A percentile compares a stretch with the other conserved stretches of the same genome.
phyloP scores from a whole-genome alignment of 352 stramenopile genomes.

The Phytophthora crassamura region DNA sequence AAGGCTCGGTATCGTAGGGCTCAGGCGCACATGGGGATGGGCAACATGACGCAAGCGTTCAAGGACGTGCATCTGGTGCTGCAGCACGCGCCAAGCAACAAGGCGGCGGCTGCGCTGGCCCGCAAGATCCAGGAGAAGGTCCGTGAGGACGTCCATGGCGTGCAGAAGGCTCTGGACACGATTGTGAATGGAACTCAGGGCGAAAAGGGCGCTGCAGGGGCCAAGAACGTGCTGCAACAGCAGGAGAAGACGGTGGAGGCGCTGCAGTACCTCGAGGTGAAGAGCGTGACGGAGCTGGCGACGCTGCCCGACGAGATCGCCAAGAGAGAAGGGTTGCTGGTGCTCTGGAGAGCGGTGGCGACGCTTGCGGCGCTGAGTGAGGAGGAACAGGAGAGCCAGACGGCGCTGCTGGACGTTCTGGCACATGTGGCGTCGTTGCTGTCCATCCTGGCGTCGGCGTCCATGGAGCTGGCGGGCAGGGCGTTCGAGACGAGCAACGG shows the following conservation, averaged over 20 bases:
- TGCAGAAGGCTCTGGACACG: slow-evolving; percentile 81
- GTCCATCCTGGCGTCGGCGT: slow-evolving; percentile 64
- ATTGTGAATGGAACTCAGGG: slow-evolving; percentile 43
- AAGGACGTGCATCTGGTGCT: slow-evolving; percentile 76
- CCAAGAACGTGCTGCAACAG: slow-evolving; percentile 37
- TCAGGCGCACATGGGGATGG: slow-evolving; percentile 72
- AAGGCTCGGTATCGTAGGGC: slow-evolving; percentile 84
- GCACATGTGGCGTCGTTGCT: slow-evolving; percentile 59
- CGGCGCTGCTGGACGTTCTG: slow-evolving; percentile 42
- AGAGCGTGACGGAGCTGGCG: slow-evolving; percentile 61
- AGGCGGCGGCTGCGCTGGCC: slow-evolving; percentile 69
- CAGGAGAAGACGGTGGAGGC: slow-evolving; percentile 63
- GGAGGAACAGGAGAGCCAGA: slow-evolving; percentile 11
- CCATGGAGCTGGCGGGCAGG: slow-evolving; percentile 50
- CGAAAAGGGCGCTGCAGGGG: slow-evolving; percentile 12
- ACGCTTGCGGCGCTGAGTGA: slow-evolving; percentile 42
- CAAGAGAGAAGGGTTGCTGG: slow-evolving; percentile 56
- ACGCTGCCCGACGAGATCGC: slow-evolving; percentile 64
- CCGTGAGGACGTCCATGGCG: slow-evolving; percentile 73
- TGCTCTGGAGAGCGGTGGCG: slow-evolving; percentile 58
- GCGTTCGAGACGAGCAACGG: slow-evolving; percentile 36
- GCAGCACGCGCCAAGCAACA: slow-evolving; percentile 77
- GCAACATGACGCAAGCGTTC: slow-evolving; percentile 74
- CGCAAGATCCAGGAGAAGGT: slow-evolving; percentile 80
- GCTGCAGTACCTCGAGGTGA: slow-evolving; percentile 81